Evolutionary conservation across 352 stramenopile genomes (phyloP).

Genomic region (Globisporangium mamillatum): DNA sequence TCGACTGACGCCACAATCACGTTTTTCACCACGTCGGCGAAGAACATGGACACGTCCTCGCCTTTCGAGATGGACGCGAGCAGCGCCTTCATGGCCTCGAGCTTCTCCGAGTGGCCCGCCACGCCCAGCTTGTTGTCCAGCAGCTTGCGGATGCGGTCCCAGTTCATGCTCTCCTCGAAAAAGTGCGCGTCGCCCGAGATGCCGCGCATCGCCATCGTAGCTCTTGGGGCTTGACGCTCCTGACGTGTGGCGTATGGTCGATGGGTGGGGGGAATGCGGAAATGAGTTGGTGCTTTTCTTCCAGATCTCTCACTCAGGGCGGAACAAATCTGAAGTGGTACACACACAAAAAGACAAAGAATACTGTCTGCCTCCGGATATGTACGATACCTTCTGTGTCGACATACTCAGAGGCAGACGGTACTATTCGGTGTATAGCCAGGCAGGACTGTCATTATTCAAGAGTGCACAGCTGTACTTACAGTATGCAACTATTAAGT

Average conservation of each 20-base stretch:
- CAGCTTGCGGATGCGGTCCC: conserved; percentile 83
- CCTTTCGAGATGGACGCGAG: conserved; percentile 97
- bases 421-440: no score
- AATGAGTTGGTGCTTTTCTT: background rate
- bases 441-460: no score
- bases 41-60: conserved; percentile 97
- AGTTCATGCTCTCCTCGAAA: conserved; percentile 96
- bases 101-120: conserved; percentile 82
- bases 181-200: conserved; percentile 94
- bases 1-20: conserved; percentile 93
- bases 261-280: background rate
- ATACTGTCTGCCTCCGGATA: no score
- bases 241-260: background rate
- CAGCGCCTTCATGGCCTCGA: conserved; percentile 98
- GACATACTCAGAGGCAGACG: no score
- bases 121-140: conserved; percentile 89
- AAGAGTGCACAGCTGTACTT: no score
- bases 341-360: no score
- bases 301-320: background rate
- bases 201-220: conserved; percentile 44
- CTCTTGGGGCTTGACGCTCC: background rate
- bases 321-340: background rate
- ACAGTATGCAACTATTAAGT: no score
- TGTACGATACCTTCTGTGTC: no score
- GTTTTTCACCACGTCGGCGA: conserved; percentile 97